Base-by-base conservation (phyloP, 2,329 filamentous ascomycete species). In the Podosphaera xanthii region DNA sequence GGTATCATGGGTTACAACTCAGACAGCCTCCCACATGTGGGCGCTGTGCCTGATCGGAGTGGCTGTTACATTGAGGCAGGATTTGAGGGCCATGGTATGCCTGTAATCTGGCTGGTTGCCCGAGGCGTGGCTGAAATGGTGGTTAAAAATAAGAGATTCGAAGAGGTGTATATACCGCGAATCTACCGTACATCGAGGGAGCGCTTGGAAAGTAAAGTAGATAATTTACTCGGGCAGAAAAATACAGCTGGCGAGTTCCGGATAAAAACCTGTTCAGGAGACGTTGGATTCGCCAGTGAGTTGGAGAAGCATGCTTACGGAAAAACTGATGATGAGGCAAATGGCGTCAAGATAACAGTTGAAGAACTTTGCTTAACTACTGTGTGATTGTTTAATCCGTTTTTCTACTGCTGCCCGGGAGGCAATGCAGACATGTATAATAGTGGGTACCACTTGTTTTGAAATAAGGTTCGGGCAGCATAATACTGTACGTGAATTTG, bases 41-140 rank as follows among this genome's bases (percentile, higher is more conserved):
- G 75, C 0, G 61, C 63, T 0, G 67, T 77, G 0, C 75, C 74
- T 0, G 70, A 66, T 0, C 69, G 68, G 46, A 59, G 67, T 0
- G 69, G 69, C 3, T 70, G 73, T 61, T 74, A 70, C 57, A 67
- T 77, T 31, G 65, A 74, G 35, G 74, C 71, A 0, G 75, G 75
- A 0, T 77, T 77, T 61, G 73, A 71, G 33, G 75, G 76, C 0
- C 74, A 76, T 59, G 76, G 76, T 0, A 78, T 78, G 74, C 70
- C 73, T 0, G 63, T 73, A 42, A 70, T 75, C 31, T 73, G 72
- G 30, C 66, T 74, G 0, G 64, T 69, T 5, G 70, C 69, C 9
- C 71, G 72, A 61, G 73, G 69, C 0, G 53, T 76, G 6, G 71
- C 69, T 0, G 62, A 65, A 33, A 75, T 76, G 72, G 34, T 49